These are phyloP conservation scores for Friedmanniomyces simplex DNA, from an alignment of 495 filamentous ascomycete species.

Conservation along the genomic window DNA sequence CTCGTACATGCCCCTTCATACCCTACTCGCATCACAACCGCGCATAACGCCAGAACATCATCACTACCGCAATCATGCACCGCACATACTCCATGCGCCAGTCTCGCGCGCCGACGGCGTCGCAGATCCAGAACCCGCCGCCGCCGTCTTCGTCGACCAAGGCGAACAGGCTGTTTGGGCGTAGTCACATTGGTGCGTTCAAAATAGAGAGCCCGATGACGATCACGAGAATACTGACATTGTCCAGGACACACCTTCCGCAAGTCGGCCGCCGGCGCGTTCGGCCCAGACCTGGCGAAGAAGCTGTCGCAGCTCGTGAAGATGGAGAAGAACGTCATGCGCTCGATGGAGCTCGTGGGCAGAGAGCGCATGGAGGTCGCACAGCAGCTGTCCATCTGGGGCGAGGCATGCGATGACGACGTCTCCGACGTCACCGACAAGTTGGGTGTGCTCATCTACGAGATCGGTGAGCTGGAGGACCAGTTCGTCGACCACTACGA, in stretches of 20 bases:
- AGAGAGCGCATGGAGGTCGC: constrained; percentile 97
- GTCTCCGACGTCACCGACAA: constrained; percentile 99
- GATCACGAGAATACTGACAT: constrained; percentile 3
- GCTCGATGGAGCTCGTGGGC: constrained; percentile 89
- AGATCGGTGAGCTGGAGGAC: constrained; percentile 96
- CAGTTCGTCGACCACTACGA: constrained; percentile 97
- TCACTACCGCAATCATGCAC: constrained; percentile 55
- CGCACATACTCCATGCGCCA: constrained; percentile 98
- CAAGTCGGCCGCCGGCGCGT: constrained; percentile 70
- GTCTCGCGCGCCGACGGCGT: constrained; percentile 83
- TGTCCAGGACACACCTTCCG: constrained; percentile 81
- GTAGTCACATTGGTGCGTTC: constrained; percentile 59
- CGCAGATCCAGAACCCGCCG: constrained; percentile 83
- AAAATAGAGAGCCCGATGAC: constrained; percentile 24
- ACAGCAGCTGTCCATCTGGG: constrained; percentile 98
- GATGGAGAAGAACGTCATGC: constrained; percentile 99
- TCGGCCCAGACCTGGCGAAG: constrained; percentile 91
- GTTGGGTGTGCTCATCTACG: constrained; percentile 93
- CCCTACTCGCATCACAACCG: neutral
- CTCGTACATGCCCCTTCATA: neutral
- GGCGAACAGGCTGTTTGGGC: constrained; percentile 76
- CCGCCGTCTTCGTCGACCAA: constrained; percentile 88
- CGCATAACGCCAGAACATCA: constrained; percentile 1
- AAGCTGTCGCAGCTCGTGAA: constrained; percentile 97
- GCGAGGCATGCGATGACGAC: constrained; percentile 91